Evolutionary conservation across 305 asterid species (phyloP).

Genomic region (Ilex paraguariensis): DNA sequence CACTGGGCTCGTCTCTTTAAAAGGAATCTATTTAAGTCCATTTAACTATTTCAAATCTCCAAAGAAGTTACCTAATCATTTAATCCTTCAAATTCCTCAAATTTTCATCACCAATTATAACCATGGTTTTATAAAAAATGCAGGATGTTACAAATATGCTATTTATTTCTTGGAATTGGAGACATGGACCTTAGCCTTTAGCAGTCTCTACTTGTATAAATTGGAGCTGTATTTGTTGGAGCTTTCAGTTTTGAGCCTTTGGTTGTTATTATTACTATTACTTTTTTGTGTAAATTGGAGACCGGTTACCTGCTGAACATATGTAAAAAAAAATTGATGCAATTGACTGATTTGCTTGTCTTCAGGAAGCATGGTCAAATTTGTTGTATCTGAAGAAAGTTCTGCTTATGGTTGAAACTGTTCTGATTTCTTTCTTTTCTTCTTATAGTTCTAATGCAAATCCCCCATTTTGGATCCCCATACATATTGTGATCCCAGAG

Average conservation of each 20-base stretch:
- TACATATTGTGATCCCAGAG: slow-evolving; percentile 94
- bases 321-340: not conserved
- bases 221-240: too few species aligned
- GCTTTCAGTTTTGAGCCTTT: not conserved
- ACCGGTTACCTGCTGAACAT: not conserved
- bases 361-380: not conserved
- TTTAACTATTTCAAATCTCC: too few species aligned
- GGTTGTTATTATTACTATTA: not conserved
- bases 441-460: slow-evolving; percentile 78
- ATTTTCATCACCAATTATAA: too few species aligned
- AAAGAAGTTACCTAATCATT: too few species aligned
- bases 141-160: too few species aligned
- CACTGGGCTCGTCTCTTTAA: too few species aligned
- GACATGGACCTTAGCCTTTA: too few species aligned
- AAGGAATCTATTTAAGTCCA: too few species aligned
- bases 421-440: slow-evolving; percentile 18
- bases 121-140: too few species aligned
- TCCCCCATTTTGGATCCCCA: slow-evolving; percentile 98
- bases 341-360: not conserved
- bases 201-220: too few species aligned
- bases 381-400: not conserved
- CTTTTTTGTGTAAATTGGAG: not conserved
- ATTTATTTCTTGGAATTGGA: too few species aligned
- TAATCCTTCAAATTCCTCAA: too few species aligned
- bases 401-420: not conserved